Evolutionary conservation across 179 eudicot genomes (phyloP), one percentile per base, ranked within the genome.

Genomic region (Nepenthes alata): DNA sequence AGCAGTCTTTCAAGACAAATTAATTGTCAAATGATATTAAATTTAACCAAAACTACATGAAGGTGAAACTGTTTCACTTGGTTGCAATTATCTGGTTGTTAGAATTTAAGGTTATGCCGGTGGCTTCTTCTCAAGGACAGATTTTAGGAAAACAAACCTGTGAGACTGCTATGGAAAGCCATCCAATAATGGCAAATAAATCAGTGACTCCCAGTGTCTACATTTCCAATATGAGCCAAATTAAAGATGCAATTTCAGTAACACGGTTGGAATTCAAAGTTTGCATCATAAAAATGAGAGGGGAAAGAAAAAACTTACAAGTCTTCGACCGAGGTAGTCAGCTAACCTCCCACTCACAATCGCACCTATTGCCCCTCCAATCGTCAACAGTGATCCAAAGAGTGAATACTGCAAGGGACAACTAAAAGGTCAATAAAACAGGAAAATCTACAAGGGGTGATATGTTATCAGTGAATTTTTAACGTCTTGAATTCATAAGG

Each of bases 241-340:
- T 41, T 7, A 41, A 41, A 11, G 4, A 50, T 13, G 11, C 12
- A 3, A 13, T 50, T 50, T 13, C 6, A 11, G 4, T 7, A 13
- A 50, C 4, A 50, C 0, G 53, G 25, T 25, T 25, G 25, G 25
- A 25, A 1, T 25, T 25, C 25, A 25, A 25, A 25, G 25, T 25
- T 50, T 50, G 53, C 13, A 50, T 13, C 53, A 50, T 7, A 47
- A 37, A 2, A 9, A 25, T 6, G 9, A 15, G 37, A 35, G 15
- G 11, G 4, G 39, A 34, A 58, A 52, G 35, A 25, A 13, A 36
- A 52, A 62, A 37, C 73, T 70, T 74, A 77, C 81, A 48, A 64
- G 56, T 74, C 54, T 67, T 55, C 81, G 67, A 55, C 81, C 81
- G 14, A 70, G 54, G 61, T 41, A 65, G 63, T 77, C 81, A 0